Evolutionary conservation across 1,139 yeast genomes (phyloP), one percentile per base, ranked within the genome.

Genomic region (Nakaseomyces bracarensis): DNA sequence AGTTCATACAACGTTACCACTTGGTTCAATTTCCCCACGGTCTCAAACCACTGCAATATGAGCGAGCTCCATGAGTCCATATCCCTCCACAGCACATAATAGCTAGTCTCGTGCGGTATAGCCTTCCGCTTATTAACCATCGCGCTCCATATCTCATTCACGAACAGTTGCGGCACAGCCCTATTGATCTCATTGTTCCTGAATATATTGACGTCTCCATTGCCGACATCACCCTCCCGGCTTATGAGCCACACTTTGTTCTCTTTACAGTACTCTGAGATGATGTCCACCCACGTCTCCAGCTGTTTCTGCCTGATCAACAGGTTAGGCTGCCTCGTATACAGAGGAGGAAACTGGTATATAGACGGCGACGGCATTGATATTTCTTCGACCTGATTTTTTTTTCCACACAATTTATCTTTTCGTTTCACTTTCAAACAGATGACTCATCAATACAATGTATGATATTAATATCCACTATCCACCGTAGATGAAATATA

Each of bases 271-370:
- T 76, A 84, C 4, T 70, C 68, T 20, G 82, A 60, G 39, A 72
- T 71, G 58, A 71, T 69, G 46, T 71, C 65, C 10, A 64, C 63
- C 91, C 91, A 82, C 42, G 75, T 72, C 15, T 64, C 61, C 20
- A 74, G 60, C 55, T 91, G 98, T 18, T 86, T 79, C 29, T 74
- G 71, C 66, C 83, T 74, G 2, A 94, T 81, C 15, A 85, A 78
- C 36, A 78, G 74, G 54, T 91, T 91, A 28, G 93, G 87, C 62
- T 91, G 98, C 46, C 77, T 71, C 4, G 97, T 91, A 65, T 81
- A 91, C 53, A 91, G 75, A 0, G 98, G 98, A 6, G 96, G 96
- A 62, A 86, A 91, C 34, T 80, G 69, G 62, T 86, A 85, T 33
- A 89, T 83, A 40, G 78, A 69, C 6, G 95, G 95, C 54, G 78